A percentile compares a stretch with the other conserved stretches of the same genome.
Conservation (phyloP, 805 yeast species). For the Starmerella riodocensis region DNA sequence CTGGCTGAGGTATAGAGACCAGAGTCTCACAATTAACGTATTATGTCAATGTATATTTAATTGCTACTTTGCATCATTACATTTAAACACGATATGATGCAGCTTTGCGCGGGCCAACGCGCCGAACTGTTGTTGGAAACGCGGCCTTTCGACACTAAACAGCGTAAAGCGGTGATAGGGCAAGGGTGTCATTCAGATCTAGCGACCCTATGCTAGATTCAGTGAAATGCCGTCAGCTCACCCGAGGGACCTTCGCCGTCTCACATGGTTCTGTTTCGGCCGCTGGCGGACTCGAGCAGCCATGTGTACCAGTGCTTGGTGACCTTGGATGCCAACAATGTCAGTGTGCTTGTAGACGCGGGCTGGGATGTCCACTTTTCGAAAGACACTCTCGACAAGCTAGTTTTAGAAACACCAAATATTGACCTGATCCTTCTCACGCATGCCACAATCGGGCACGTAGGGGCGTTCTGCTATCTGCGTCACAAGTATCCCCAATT, state of each 20-base stretch:
- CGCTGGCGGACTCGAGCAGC: conserved; percentile 18
- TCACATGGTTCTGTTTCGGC: conserved; percentile 27
- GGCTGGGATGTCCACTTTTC: conserved; percentile 30
- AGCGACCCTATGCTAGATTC: too few species aligned
- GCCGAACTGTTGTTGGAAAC: too few species aligned
- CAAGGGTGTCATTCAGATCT: too few species aligned
- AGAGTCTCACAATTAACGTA: too few species aligned
- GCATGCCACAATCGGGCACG: conserved; percentile 65
- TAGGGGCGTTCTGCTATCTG: conserved; percentile 66
- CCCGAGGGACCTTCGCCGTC: neutral
- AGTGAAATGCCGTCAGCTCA: too few species aligned
- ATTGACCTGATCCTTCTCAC: conserved; percentile 68
- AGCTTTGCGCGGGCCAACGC: too few species aligned
- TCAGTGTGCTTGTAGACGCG: conserved; percentile 28
- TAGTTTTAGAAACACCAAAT: conserved; percentile 33
- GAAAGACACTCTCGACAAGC: conserved; percentile 12
- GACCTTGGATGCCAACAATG: conserved; percentile 24
- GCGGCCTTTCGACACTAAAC: too few species aligned
- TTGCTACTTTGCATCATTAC: too few species aligned
- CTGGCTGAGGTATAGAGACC: too few species aligned
- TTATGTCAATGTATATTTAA: too few species aligned
- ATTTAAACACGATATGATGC: too few species aligned
- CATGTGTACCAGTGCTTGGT: conserved; percentile 25
- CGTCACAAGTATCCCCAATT: conserved; percentile 44
- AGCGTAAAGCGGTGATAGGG: too few species aligned